Conservation (phyloP, 2,329 filamentous ascomycete genomes). For the Metarhizium robertsii region DNA sequence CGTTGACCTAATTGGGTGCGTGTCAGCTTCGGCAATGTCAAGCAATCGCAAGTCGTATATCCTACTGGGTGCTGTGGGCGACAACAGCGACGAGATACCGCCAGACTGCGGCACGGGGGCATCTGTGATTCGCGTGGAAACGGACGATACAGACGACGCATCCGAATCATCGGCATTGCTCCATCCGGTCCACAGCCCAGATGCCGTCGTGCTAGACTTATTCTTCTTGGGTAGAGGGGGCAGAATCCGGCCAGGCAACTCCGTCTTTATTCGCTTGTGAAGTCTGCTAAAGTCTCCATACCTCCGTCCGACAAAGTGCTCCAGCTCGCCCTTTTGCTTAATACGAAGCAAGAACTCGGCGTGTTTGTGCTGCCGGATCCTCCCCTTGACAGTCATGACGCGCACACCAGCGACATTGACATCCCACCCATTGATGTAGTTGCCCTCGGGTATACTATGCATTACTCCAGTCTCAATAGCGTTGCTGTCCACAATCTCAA, state of each 20-base stretch:
- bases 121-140: constrained; percentile 57
- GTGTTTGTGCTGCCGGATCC: constrained; percentile 83
- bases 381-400: constrained; percentile 71
- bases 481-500: constrained; percentile 90
- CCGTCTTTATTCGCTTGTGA: constrained; percentile 68
- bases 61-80: constrained; percentile 13
- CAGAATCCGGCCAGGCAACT: constrained; percentile 84
- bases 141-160: constrained; percentile 70
- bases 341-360: constrained; percentile 88
- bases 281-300: constrained; percentile 83
- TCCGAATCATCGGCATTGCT: constrained; percentile 58
- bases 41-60: neutral
- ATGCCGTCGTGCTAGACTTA: constrained; percentile 63
- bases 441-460: constrained; percentile 79
- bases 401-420: constrained; percentile 89
- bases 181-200: constrained; percentile 44
- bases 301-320: constrained; percentile 71
- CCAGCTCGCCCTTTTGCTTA: constrained; percentile 64
- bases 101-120: constrained; percentile 13
- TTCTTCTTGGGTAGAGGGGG: constrained; percentile 87
- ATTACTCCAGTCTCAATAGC: constrained; percentile 87
- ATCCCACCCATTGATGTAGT: constrained; percentile 93
- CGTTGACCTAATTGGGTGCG: neutral
- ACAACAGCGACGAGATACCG: constrained; percentile 16
- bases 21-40: neutral